Conservation (phyloP, 2,329 filamentous ascomycete species). For the Clonostachys byssicola region DNA sequence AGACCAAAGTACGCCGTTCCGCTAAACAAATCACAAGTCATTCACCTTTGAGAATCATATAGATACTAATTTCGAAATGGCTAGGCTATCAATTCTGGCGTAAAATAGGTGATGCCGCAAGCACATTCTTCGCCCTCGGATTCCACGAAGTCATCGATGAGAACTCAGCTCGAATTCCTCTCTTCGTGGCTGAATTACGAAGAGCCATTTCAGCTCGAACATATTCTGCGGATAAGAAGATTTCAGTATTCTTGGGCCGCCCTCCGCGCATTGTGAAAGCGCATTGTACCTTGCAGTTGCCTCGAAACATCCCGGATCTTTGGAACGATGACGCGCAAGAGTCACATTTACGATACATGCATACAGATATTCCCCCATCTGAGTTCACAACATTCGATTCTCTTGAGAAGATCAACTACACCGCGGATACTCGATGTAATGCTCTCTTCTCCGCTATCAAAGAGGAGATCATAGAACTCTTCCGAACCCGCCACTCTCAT, state of each 20-base stretch:
- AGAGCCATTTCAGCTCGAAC: constrained; percentile 31
- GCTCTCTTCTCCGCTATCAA: neutral
- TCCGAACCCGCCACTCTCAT: neutral
- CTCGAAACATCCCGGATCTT: no score
- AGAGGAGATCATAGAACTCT: neutral
- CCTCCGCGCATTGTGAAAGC: constrained; percentile 31
- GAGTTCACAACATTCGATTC: no score
- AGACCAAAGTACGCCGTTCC: constrained; percentile 29
- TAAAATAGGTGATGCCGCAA: constrained; percentile 36
- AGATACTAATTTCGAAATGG: no score
- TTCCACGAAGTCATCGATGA: constrained; percentile 26
- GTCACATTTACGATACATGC: no score
- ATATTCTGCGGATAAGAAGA: constrained; percentile 40
- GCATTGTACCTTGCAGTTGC: neutral
- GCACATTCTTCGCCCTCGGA: constrained; percentile 38
- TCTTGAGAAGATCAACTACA: neutral
- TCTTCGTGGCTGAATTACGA: constrained; percentile 32
- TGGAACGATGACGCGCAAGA: no score
- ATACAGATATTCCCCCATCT: no score
- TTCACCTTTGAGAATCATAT: no score
- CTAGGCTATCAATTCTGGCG: constrained; percentile 28
- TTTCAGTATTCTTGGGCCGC: constrained; percentile 30
- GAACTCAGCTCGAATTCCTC: constrained; percentile 19
- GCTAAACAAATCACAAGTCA: no score
- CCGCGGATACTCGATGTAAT: neutral